phyloP scores from a whole-genome alignment of 225 moss, liverwort and hornwort genomes.

The Sphagnum tenellum region DNA sequence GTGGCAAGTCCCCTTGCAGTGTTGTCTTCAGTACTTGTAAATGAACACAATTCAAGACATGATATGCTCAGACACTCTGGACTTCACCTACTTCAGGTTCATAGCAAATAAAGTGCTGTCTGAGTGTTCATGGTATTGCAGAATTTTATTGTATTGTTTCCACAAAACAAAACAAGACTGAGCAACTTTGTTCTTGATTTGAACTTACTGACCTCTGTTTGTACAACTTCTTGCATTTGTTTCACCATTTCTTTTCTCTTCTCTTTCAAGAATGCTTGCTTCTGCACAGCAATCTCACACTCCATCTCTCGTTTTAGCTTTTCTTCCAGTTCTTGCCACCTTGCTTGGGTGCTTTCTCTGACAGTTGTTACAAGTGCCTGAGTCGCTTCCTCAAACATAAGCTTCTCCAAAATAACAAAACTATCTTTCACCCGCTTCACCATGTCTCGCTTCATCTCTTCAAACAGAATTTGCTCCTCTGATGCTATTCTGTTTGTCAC shows the following conservation, averaged over 20 bases:
- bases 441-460: slow-evolving; percentile 16
- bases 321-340: slow-evolving; percentile 6
- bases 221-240: slow-evolving; percentile 3
- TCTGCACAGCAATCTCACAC: slow-evolving; percentile 6
- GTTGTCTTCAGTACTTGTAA: too few relatives aligned
- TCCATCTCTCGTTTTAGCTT: slow-evolving; percentile 13
- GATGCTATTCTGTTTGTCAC: slow-evolving; percentile 9
- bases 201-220: slow-evolving; percentile 5
- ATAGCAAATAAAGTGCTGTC: too few relatives aligned
- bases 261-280: slow-evolving; percentile 7
- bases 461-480: slow-evolving; percentile 5
- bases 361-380: slow-evolving; percentile 2
- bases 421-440: slow-evolving; percentile 6
- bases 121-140: too few relatives aligned
- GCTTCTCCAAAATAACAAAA: slow-evolving; percentile 7
- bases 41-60: too few relatives aligned
- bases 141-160: too few relatives aligned
- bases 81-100: too few relatives aligned
- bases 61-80: too few relatives aligned
- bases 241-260: slow-evolving; percentile 12
- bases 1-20: too few relatives aligned
- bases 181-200: too few relatives aligned
- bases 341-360: slow-evolving; percentile 4
- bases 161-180: too few relatives aligned
- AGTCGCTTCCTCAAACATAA: slow-evolving; percentile 11